phyloP scores from a whole-genome alignment of 148 eudicot species.

The Agrostemma githago region DNA sequence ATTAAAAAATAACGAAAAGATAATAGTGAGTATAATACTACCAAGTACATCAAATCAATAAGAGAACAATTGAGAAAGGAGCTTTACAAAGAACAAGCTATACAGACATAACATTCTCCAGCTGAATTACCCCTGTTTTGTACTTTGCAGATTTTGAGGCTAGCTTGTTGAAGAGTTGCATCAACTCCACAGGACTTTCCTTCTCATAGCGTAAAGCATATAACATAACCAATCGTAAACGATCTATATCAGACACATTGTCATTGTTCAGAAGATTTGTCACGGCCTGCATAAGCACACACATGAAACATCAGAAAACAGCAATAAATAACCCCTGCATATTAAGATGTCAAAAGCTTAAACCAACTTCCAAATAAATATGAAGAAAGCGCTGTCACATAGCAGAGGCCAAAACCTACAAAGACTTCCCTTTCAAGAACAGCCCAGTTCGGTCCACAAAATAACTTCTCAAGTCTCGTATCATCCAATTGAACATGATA shows the following conservation, averaged over 20 bases:
- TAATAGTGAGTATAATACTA: background rate
- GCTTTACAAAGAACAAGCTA: background rate
- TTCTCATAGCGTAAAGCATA: conserved; percentile 98
- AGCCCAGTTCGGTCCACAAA: background rate
- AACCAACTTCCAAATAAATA: background rate
- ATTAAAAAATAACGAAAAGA: no score
- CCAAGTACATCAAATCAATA: background rate
- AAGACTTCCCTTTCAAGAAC: background rate
- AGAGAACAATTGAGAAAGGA: background rate
- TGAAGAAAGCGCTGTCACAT: background rate
- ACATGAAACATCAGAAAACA: conserved; percentile 4
- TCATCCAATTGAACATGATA: background rate
- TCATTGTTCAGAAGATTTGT: conserved; percentile 76
- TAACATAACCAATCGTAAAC: conserved; percentile 86
- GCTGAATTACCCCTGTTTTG: conserved; percentile 84
- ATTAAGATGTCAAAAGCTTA: background rate
- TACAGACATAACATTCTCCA: conserved; percentile 6
- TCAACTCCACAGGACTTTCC: conserved; percentile 93
- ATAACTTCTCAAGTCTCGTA: background rate
- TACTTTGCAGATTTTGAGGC: conserved; percentile 83
- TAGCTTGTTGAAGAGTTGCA: conserved; percentile 93
- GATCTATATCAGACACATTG: conserved; percentile 82
- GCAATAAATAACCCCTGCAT: background rate
- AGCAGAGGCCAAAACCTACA: background rate
- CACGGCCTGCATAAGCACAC: conserved; percentile 65